Evolutionary conservation across 257 asterid genomes (phyloP).

Genomic region (Solanum tarapatanum): DNA sequence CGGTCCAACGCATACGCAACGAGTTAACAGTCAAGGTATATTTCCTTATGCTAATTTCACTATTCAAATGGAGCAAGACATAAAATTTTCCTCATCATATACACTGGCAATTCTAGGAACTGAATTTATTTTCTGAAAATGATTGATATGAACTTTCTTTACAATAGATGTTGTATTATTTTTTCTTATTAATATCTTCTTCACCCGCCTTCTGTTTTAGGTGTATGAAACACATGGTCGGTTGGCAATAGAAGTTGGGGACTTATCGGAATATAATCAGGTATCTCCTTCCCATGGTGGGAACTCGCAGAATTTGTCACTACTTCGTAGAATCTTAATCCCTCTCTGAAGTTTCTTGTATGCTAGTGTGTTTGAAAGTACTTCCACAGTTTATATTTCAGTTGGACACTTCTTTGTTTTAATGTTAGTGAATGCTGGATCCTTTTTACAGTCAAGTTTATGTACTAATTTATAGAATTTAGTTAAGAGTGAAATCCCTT

Average conservation of each 20-base stretch:
- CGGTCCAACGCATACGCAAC: conserved; percentile 87
- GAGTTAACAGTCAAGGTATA: conserved; percentile 88
- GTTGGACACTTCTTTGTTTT: neutral
- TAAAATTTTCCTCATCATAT: neutral
- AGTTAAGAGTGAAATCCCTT: neutral
- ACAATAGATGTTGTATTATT: neutral
- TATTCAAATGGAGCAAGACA: neutral
- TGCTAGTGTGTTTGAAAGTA: neutral
- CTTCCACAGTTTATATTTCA: neutral
- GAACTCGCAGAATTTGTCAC: neutral
- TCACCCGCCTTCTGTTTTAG: conserved; percentile 31
- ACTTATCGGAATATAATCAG: conserved; percentile 93
- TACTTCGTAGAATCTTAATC: neutral
- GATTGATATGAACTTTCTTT: neutral
- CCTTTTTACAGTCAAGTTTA: neutral
- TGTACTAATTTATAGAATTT: neutral
- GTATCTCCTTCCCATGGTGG: conserved; percentile 21
- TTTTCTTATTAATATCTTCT: neutral
- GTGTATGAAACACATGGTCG: conserved; percentile 99
- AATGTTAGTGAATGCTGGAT: neutral
- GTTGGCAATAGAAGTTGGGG: conserved; percentile 87
- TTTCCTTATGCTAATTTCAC: conserved; percentile 2
- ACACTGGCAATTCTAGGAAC: neutral
- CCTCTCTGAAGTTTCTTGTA: neutral
- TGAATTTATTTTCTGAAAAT: neutral